Evolutionary conservation across 371 early-diverging fungal species (phyloP).

Genomic region (Funneliformis caledonium): DNA sequence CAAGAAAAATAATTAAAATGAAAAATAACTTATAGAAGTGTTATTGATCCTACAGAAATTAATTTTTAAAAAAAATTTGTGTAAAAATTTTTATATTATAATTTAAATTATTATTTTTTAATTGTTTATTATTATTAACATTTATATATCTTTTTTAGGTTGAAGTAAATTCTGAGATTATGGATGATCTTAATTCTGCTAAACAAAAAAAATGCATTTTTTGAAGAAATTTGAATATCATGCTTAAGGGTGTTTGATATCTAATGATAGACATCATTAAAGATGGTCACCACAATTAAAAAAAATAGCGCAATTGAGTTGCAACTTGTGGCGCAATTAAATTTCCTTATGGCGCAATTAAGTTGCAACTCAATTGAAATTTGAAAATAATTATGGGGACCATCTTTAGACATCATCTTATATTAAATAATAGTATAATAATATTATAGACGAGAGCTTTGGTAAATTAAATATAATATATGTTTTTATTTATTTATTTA

Average conservation of each 20-base stretch:
- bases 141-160: neutral
- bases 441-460: neutral
- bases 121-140: neutral
- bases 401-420: no score
- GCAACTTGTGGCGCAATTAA: no score
- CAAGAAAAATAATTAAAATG: neutral
- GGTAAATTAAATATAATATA: no score
- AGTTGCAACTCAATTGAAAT: no score
- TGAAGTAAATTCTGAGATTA: neutral
- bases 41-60: neutral
- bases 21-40: no score
- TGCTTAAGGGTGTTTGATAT: neutral
- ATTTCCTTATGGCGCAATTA: no score
- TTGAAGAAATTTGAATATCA: neutral
- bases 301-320: no score
- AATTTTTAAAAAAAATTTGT: neutral
- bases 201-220: neutral
- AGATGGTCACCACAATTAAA: no score
- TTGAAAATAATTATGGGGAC: no score
- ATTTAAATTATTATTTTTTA: neutral
- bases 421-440: no score
- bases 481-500: neutral
- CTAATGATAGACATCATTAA: no score
- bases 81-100: neutral
- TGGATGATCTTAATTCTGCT: neutral